These are phyloP conservation scores for Huntiella decipiens DNA, from an alignment of 2,329 filamentous ascomycete genomes.

Conservation along the genomic window DNA sequence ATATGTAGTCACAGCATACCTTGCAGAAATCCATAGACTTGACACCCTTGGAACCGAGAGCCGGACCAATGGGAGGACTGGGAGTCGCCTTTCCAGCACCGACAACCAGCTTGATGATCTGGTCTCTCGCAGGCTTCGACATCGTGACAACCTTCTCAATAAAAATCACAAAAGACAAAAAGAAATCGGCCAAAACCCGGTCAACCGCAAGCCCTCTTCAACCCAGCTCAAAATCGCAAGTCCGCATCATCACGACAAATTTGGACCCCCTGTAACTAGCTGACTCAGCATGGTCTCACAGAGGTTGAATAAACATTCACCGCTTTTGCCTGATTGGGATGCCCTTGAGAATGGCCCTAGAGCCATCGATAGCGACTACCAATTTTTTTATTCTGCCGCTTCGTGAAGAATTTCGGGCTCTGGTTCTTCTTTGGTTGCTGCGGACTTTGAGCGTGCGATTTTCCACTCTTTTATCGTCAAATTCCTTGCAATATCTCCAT, in stretches of 20 bases:
- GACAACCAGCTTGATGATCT: constrained; percentile 93
- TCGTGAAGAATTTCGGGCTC: constrained; percentile 2
- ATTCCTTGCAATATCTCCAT: not conserved
- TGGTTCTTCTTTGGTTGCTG: too few species aligned
- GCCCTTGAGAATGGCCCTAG: too few species aligned
- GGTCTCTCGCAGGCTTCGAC: constrained; percentile 39
- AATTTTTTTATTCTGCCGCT: constrained; percentile 12
- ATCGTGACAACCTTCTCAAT: constrained; percentile 19
- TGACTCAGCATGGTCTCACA: constrained; percentile 6
- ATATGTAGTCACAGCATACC: constrained; percentile 27
- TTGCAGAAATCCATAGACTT: constrained; percentile 99
- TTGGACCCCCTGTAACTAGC: constrained; percentile 1
- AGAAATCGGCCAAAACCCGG: not conserved
- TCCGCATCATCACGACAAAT: constrained; percentile 7
- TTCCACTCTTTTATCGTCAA: not conserved
- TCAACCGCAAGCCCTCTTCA: not conserved
- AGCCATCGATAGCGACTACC: not conserved
- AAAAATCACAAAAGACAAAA: not conserved
- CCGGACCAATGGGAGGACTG: constrained; percentile 88
- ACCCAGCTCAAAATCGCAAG: not conserved
- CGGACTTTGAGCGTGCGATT: too few species aligned
- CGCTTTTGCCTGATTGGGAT: constrained; percentile 6
- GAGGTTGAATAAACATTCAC: too few species aligned
- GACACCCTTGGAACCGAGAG: constrained; percentile 89
- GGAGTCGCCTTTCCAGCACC: constrained; percentile 89